Conservation (phyloP, 495 filamentous ascomycete genomes). For the Copromyces sp. region DNA sequence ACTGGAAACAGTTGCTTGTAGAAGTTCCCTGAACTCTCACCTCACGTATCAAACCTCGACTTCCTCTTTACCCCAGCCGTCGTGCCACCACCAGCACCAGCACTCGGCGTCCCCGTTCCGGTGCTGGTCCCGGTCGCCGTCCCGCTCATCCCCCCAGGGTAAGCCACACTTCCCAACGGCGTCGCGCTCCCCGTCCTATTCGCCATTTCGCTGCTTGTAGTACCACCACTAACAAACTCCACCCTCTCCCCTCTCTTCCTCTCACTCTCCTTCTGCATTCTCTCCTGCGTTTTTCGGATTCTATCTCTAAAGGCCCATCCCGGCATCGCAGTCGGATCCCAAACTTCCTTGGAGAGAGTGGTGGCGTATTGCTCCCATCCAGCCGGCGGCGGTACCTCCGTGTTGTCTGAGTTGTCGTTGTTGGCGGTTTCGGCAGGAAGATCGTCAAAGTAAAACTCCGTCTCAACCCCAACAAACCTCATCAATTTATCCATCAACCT, state of each 20-base stretch:
- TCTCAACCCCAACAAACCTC: conserved; percentile 63
- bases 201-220: conserved; percentile 11
- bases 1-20: not conserved
- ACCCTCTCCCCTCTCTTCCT: conserved; percentile 47
- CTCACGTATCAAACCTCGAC: conserved; percentile 39
- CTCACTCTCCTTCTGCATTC: conserved; percentile 48
- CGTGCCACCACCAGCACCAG: not conserved
- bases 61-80: conserved; percentile 26
- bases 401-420: not conserved
- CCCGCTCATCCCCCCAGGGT: conserved; percentile 25
- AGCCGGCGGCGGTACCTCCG: not conserved
- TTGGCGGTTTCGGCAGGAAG: too few species aligned
- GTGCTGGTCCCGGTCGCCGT: not conserved
- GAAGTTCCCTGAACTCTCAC: not conserved
- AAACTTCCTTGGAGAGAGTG: conserved; percentile 56
- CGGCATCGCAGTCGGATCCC: conserved; percentile 57
- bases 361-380: conserved; percentile 55
- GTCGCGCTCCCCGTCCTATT: conserved; percentile 17
- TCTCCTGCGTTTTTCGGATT: conserved; percentile 55
- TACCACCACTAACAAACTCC: conserved; percentile 62
- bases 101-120: not conserved
- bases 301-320: conserved; percentile 63
- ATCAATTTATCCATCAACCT: conserved; percentile 69
- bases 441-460: conserved; percentile 29
- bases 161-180: conserved; percentile 21